A percentile compares a stretch with the other conserved stretches of the same genome.
Conservation (phyloP, 2,329 filamentous ascomycete genomes). For the Leptosphaerulina australis region DNA sequence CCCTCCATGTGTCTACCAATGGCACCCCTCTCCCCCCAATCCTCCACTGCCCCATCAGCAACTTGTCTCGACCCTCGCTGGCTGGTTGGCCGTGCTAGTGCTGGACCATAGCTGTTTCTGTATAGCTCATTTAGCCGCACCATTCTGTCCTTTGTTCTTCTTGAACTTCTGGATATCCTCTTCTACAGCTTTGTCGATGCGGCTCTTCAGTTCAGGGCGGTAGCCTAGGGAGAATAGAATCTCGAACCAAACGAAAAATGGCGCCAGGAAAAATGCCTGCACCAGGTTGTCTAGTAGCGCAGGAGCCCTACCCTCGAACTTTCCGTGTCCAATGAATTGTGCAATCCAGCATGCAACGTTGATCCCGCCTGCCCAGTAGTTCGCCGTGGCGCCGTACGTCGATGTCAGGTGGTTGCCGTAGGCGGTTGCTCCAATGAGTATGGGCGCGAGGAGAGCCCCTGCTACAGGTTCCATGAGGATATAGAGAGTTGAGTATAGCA, state of each 20-base stretch:
- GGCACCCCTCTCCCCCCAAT: background rate
- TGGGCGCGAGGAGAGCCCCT: conserved; percentile 74
- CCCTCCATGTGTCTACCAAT: background rate
- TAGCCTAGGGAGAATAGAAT: conserved; percentile 90
- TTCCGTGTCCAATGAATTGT: conserved; percentile 91
- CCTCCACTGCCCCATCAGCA: background rate
- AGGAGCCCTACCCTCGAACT: conserved; percentile 85
- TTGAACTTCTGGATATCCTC: conserved; percentile 77
- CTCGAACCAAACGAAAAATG: conserved; percentile 97
- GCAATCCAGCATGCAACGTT: conserved; percentile 81
- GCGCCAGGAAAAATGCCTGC: conserved; percentile 89
- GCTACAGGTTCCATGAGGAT: conserved; percentile 93
- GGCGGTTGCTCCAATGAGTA: conserved; percentile 77
- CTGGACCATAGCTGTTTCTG: background rate
- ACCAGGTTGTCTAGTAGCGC: conserved; percentile 89
- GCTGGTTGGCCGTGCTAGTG: conserved; percentile 20
- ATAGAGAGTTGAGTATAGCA: conserved; percentile 78
- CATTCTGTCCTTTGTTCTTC: conserved; percentile 58
- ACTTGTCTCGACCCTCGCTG: background rate
- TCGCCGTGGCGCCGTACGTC: conserved; percentile 64
- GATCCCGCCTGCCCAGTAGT: conserved; percentile 69
- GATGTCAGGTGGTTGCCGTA: conserved; percentile 75
- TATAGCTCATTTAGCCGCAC: conserved; percentile 20
- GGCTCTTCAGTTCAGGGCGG: conserved; percentile 80
- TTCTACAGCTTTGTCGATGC: conserved; percentile 77